Evolutionary conservation across 2,329 filamentous ascomycete species (phyloP), one percentile per base, ranked within the genome.

Genomic region (Trichoderma citrinoviride): DNA sequence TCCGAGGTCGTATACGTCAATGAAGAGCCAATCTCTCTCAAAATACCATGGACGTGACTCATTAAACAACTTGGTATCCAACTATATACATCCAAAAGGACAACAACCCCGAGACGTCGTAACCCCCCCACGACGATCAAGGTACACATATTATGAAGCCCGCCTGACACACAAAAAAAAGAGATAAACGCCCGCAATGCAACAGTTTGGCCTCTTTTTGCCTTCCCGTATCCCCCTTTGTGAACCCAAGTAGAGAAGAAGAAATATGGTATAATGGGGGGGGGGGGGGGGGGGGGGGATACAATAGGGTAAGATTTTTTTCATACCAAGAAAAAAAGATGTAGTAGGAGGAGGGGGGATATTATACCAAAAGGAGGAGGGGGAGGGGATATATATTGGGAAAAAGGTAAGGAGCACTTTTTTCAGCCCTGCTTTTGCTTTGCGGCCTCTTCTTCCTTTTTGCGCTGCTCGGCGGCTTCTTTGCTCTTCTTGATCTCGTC

Each of bases 401-500:
- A n/a, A n/a, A n/a, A n/a, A n/a, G n/a, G n/a, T 12, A 29, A 5
- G 5, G n/a, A 40, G 50, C 7, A 23, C 25, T 5, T 15, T 5
- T 23, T 50, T 37, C 4, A 37, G 1, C 41, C 21, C 10, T 37
- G n/a, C 8, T 44, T 27, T 27, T 58, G n/a, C 23, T 56, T 58
- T 25, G 44, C 43, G 15, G 21, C 27, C 43, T 41, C 56, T 25
- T 50, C 44, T n/a, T 46, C 25, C 66, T 25, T 21, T 12, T 75
- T 74, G 57, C 70, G 70, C 63, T 74, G 70, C 10, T 61, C 50
- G 40, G 73, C 74, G 1, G 66, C 68, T 25, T 70, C 67, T 12
- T 70, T 68, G 46, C 71, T 70, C 50, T 70, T 67, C 7, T 71
- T 64, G 43, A 70, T 64, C 29, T 74, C 71, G 7, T 73, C 71